Evolutionary conservation across 345 rosid species (phyloP).

Genomic region (Bretschneidera sinensis): DNA sequence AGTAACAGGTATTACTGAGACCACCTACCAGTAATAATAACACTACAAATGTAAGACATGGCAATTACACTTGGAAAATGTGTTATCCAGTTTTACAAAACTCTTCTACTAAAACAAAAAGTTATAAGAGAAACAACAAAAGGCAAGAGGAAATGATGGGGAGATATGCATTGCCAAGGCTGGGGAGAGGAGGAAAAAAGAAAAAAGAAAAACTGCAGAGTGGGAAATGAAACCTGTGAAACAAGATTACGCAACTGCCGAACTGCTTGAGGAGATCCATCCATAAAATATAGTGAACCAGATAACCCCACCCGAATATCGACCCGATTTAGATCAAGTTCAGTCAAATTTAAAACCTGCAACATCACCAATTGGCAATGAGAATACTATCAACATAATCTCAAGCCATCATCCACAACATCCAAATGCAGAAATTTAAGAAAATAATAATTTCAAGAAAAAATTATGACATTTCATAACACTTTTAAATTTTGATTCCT

Average conservation of each 20-base stretch:
- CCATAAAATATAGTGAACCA: conserved; percentile 87
- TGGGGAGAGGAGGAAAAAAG: not conserved
- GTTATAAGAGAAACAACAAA: not conserved
- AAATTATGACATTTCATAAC: not conserved
- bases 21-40: not conserved
- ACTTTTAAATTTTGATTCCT: too few relatives aligned
- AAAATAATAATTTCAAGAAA: not conserved
- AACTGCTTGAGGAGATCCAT: conserved; percentile 96
- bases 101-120: too few relatives aligned
- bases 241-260: conserved; percentile 88
- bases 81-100: not conserved
- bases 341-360: conserved; percentile 93
- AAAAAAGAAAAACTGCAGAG: conserved; percentile 8
- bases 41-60: not conserved
- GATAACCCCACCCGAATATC: conserved; percentile 95
- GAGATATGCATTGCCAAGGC: not conserved
- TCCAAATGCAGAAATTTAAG: not conserved
- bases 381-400: conserved; percentile 7
- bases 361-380: conserved; percentile 17
- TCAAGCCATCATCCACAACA: not conserved
- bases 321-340: conserved; percentile 83
- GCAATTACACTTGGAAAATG: not conserved
- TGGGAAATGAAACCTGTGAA: conserved; percentile 67
- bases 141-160: conserved; percentile 5
- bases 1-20: not conserved